A percentile compares a stretch with the other conserved stretches of the same genome.
Conservation (phyloP, 202 grass and related monocot genomes). For the Sporobolus alterniflorus region DNA sequence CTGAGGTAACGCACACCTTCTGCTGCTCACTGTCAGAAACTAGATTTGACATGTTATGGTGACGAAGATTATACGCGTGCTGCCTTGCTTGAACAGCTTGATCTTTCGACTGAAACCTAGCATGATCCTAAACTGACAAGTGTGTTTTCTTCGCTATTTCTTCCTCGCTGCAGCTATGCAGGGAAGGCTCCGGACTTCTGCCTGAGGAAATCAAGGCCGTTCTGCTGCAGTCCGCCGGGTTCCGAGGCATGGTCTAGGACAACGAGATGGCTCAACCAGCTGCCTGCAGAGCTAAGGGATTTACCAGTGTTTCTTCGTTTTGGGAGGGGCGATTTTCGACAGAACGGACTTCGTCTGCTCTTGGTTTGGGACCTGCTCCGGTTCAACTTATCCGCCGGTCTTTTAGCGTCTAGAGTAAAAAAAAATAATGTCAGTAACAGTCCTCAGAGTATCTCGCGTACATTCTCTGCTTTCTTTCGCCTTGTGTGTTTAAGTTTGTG, state of each 20-base stretch:
- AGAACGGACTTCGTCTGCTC: not conserved
- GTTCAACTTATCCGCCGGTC: slow-evolving; percentile 21
- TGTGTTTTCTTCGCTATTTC: not conserved
- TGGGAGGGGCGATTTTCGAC: not conserved
- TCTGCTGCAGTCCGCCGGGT: slow-evolving; percentile 76
- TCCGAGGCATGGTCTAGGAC: slow-evolving; percentile 50
- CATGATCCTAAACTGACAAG: not conserved
- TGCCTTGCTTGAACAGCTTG: not conserved
- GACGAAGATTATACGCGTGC: no score
- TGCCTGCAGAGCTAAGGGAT: slow-evolving; percentile 13
- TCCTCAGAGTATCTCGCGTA: no score
- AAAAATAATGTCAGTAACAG: slow-evolving; percentile 31
- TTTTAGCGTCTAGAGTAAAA: not conserved
- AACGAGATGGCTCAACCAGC: not conserved
- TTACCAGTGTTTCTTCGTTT: not conserved
- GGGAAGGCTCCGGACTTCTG: slow-evolving; percentile 70
- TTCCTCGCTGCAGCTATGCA: slow-evolving; percentile 67
- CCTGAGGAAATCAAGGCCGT: slow-evolving; percentile 93
- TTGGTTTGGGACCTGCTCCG: slow-evolving; percentile 8
- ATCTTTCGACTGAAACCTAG: not conserved
- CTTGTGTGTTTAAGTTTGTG: not conserved
- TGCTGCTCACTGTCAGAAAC: not conserved
- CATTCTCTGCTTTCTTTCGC: slow-evolving; percentile 16
- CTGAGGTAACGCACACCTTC: slow-evolving; percentile 60
- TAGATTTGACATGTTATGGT: not conserved